Conservation (phyloP, 2,329 filamentous ascomycete genomes). For the Penicillium hesseltinei region DNA sequence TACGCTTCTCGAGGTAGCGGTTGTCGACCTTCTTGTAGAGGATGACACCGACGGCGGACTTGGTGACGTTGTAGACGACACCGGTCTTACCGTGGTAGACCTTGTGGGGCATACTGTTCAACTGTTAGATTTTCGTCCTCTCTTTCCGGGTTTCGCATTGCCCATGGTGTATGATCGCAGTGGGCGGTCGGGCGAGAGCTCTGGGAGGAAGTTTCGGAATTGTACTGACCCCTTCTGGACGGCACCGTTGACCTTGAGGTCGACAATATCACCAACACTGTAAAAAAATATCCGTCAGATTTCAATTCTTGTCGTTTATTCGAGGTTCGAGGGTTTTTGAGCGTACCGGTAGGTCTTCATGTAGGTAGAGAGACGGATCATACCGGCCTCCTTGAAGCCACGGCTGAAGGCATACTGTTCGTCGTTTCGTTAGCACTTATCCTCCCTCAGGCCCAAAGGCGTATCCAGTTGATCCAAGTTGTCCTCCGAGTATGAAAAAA, state of each 20-base stretch:
- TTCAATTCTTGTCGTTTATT: conserved; percentile 25
- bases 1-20: conserved; percentile 99
- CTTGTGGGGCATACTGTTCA: conserved; percentile 89
- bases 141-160: not conserved
- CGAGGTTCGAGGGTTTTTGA: conserved; percentile 19
- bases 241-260: conserved; percentile 98
- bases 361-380: conserved; percentile 92
- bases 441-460: conserved; percentile 17
- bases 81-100: conserved; percentile 99
- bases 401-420: conserved; percentile 84
- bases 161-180: conserved; percentile 5
- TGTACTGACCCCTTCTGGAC: conserved; percentile 89
- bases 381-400: conserved; percentile 91
- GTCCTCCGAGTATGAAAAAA: conserved; percentile 2
- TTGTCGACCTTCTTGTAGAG: conserved; percentile 99
- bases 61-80: conserved; percentile 98
- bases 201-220: conserved; percentile 17
- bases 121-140: conserved; percentile 24
- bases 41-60: conserved; percentile 96
- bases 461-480: conserved; percentile 2
- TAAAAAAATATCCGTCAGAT: conserved; percentile 45
- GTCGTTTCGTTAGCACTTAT: conserved; percentile 36
- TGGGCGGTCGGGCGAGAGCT: not conserved
- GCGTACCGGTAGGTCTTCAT: conserved; percentile 84
- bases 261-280: conserved; percentile 96